Conservation (phyloP, 352 stramenopile genomes). For the Thalassiosira allenii region DNA sequence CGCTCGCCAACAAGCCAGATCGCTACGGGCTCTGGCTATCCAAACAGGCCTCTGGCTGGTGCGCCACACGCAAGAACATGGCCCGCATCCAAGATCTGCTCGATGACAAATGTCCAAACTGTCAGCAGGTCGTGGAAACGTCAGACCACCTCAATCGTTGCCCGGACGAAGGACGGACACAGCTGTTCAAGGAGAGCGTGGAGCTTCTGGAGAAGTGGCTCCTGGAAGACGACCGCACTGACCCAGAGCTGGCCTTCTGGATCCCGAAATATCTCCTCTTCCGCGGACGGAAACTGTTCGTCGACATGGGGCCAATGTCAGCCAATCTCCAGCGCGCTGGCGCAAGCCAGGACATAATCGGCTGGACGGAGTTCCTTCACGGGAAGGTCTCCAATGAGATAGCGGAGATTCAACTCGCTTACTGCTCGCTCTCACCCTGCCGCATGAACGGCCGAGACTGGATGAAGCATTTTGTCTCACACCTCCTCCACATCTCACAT, state of each 20-base stretch:
- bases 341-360: slow-evolving; percentile 1
- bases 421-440: background rate
- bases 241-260: slow-evolving; percentile 27
- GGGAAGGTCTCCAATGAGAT: slow-evolving; percentile 6
- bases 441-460: background rate
- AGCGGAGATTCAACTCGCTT: background rate
- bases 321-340: background rate
- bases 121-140: background rate
- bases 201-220: slow-evolving; percentile 3
- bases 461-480: background rate
- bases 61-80: background rate
- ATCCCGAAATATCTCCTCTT: slow-evolving; percentile 22
- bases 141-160: slow-evolving; percentile 3
- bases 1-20: background rate
- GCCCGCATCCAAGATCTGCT: background rate
- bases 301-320: background rate
- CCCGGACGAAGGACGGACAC: slow-evolving; percentile 2
- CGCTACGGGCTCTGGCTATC: slow-evolving; percentile 31
- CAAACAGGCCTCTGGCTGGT: slow-evolving; percentile 19
- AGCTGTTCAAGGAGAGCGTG: background rate
- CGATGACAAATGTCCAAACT: slow-evolving; percentile 34
- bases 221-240: background rate
- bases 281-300: background rate
- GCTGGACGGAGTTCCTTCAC: too few relatives aligned
- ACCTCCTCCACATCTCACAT: slow-evolving; percentile 24